Evolutionary conservation across 2,329 filamentous ascomycete genomes (phyloP), one percentile per base, ranked within the genome.

Genomic region (Rutstroemia sp.): DNA sequence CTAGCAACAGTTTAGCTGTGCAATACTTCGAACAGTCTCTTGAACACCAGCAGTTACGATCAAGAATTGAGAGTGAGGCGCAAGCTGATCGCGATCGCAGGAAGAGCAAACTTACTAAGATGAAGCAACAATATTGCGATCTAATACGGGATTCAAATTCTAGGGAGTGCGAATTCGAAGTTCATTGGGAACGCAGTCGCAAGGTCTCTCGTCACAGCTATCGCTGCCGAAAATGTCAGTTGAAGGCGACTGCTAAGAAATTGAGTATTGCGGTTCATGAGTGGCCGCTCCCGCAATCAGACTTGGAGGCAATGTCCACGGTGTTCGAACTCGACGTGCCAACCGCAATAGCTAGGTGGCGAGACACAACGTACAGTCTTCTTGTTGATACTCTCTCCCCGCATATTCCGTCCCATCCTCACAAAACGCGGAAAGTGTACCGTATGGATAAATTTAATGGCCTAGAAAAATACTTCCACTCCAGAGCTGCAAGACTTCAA

Each of bases 311-410:
- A 0, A 75, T 78, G 56, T 70, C 77, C 0, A 71, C 73, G 0
- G 70, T 84, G 0, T 85, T 85, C 50, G 81, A 85, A 59, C 67
- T 84, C 0, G 52, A 61, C 0, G 59, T 74, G 0, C 80, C 80
- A 0, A 4, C 21, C 0, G 27, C 63, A 0, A 77, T 80, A 37
- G 63, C 63, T 0, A 48, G 61, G 1, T 85, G 81, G 81, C 70
- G 81, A 16, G 75, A 82, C 56, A 59, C 65, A 1, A 79, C 77
- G 0, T 56, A 71, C 0, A 75, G 70, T 49, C 30, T 83, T 1
- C 59, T 78, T 0, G 57, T 65, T 0, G 62, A 74, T 8, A 68
- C 79, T 0, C 63, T 82, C 4, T 61, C 54, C 5, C 46, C 54
- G 4, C 14, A 10, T 34, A 58, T 5, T 0, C 14, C 44, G 12